Base-by-base conservation (phyloP, 306 rosid species). In the Pterocarpus santalinus region DNA sequence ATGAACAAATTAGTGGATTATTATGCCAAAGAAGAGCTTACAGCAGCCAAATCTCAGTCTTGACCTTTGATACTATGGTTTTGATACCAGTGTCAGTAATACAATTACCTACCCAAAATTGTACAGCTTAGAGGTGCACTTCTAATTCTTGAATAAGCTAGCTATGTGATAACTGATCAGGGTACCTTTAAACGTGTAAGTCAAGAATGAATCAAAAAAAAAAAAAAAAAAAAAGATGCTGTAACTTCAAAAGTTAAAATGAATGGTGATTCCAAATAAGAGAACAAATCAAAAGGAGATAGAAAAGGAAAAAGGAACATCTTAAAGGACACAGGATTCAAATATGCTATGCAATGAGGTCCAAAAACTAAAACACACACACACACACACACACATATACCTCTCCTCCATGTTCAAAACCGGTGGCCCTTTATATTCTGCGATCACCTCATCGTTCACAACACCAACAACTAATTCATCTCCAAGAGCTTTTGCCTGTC, bases 401-500 rank as follows among this genome's bases (percentile, higher is more conserved):
- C 99, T 96, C 85, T 96, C 99, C 63, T 87, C 94, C 98, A 90
- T 88, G 62, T 90, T 84, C 79, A 96, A 82, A 86, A 96, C 99
- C 0, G 99, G 98, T 22, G 99, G 99, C 7, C 99, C 99, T 86
- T 96, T 96, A 88, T 88, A 88, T 70, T 94, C 91, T 36, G 89
- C 3, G 34, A 96, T 96, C 88, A 90, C 99, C 88, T 96, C 98
- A 47, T 96, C 99, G 11, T 92, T 85, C 4, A 94, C 99, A 75
- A 96, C 90, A 38, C 98, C 99, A 10, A 96, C 99, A 68, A 96
- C 88, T 80, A 96, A 87, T 61, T 96, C 99, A 84, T 96, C 99
- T 14, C 99, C 99, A 44, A 96, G 82, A 73, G 95, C 97, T 84
- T 94, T 96, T 22, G 99, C 99, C 84, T 96, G 99, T 85, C 99